phyloP scores from a whole-genome alignment of 345 rosid genomes.

The Aurinia saxatilis region DNA sequence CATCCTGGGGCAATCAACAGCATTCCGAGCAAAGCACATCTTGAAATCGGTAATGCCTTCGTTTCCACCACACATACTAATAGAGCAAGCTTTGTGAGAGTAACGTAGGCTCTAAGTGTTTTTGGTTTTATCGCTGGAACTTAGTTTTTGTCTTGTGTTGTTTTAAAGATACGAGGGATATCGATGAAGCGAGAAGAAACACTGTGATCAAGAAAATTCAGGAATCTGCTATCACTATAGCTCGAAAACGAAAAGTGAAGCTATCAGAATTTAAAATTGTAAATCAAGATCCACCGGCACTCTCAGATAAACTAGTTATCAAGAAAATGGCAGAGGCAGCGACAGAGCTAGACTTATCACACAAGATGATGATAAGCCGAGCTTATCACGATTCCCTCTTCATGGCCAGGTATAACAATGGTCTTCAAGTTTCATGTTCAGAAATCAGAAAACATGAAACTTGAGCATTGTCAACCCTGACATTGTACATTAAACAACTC shows the following conservation, averaged over 20 bases:
- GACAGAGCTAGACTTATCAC: slow-evolving; percentile 58
- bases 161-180: slow-evolving; percentile 73
- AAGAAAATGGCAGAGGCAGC: slow-evolving; percentile 65
- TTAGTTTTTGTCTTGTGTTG: neutral
- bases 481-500: neutral
- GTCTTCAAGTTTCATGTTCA: neutral
- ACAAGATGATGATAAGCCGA: slow-evolving; percentile 86
- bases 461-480: too few relatives aligned
- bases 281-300: slow-evolving; percentile 95
- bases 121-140: neutral
- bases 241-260: slow-evolving; percentile 51
- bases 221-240: slow-evolving; percentile 60
- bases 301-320: slow-evolving; percentile 55
- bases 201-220: slow-evolving; percentile 63
- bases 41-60: slow-evolving; percentile 66
- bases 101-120: neutral
- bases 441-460: neutral
- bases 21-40: slow-evolving; percentile 89
- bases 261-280: slow-evolving; percentile 73
- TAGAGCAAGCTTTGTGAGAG: neutral
- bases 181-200: slow-evolving; percentile 76
- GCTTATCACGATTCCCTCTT: slow-evolving; percentile 96
- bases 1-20: slow-evolving; percentile 98
- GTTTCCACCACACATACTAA: neutral
- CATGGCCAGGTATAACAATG: slow-evolving; percentile 78